These are phyloP conservation scores for Trichoderma sp. DNA, from an alignment of 2,329 filamentous ascomycete genomes.

Conservation along the genomic window DNA sequence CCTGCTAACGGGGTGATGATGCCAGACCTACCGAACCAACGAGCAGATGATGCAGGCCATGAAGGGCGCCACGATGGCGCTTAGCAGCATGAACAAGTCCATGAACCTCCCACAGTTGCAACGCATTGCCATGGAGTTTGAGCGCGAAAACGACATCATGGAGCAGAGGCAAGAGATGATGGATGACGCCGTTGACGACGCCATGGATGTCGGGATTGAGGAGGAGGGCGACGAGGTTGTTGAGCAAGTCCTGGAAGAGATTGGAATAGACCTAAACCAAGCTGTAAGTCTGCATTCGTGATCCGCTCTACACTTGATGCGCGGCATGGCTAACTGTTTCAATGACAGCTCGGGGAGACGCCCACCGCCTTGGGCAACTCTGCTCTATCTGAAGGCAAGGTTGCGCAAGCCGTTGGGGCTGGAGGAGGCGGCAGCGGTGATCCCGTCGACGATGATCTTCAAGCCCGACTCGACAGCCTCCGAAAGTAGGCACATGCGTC, in stretches of 20 bases:
- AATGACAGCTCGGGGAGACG: slow-evolving; percentile 79
- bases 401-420: slow-evolving; percentile 84
- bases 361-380: slow-evolving; percentile 79
- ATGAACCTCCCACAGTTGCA: slow-evolving; percentile 97
- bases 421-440: slow-evolving; percentile 53
- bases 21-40: slow-evolving; percentile 91
- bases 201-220: slow-evolving; percentile 85
- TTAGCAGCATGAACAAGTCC: slow-evolving; percentile 95
- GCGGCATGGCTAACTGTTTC: slow-evolving; percentile 20
- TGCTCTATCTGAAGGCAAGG: slow-evolving; percentile 70
- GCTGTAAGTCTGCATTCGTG: slow-evolving; percentile 60
- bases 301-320: neutral
- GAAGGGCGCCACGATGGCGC: slow-evolving; percentile 91
- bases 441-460: slow-evolving; percentile 85
- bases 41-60: slow-evolving; percentile 99
- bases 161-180: slow-evolving; percentile 99
- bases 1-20: slow-evolving; percentile 27
- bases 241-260: slow-evolving; percentile 94
- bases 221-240: slow-evolving; percentile 97
- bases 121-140: slow-evolving; percentile 98
- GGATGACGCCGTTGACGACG: slow-evolving; percentile 98
- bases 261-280: slow-evolving; percentile 89
- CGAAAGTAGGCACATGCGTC: slow-evolving; percentile 51
- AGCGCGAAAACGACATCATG: slow-evolving; percentile 99
- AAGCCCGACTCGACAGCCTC: slow-evolving; percentile 88